Evolutionary conservation across 208 protist genomes (phyloP).

Genomic region (Crithidia mellificae): DNA sequence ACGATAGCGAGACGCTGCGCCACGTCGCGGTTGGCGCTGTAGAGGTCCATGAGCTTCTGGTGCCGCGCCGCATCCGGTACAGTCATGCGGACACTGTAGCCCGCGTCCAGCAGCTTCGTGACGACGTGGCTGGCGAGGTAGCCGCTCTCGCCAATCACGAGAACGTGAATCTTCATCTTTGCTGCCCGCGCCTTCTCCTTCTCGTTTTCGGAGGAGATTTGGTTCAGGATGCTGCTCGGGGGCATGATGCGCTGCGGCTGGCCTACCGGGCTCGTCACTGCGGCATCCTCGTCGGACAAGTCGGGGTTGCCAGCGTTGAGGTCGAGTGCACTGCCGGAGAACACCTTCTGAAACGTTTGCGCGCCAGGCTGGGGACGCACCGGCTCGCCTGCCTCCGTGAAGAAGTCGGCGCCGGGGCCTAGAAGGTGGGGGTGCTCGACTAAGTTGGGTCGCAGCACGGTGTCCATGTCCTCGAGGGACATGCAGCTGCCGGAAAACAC

Average conservation of each 20-base stretch:
- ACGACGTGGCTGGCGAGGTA: conserved; percentile 88
- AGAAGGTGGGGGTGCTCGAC: conserved; percentile 80
- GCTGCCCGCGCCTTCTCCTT: conserved; percentile 65
- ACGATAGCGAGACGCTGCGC: conserved; percentile 69
- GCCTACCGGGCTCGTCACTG: conserved; percentile 17
- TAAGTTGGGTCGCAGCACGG: conserved; percentile 63
- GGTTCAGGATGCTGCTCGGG: conserved; percentile 79
- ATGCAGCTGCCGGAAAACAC: conserved; percentile 90
- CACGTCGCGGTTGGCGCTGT: conserved; percentile 51
- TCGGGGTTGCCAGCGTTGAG: conserved; percentile 82
- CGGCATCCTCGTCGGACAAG: conserved; percentile 58
- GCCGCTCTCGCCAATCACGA: conserved; percentile 86
- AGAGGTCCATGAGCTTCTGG: conserved; percentile 77
- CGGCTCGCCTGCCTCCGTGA: conserved; percentile 83
- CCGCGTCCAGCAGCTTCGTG: conserved; percentile 80
- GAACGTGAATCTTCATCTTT: conserved; percentile 82
- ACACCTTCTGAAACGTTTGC: conserved; percentile 86
- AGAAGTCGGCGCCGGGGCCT: conserved; percentile 86
- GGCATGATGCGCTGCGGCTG: conserved; percentile 35
- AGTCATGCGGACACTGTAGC: conserved; percentile 86
- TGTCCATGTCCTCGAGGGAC: conserved; percentile 90
- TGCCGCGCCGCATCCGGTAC: conserved; percentile 51
- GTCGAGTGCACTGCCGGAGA: conserved; percentile 87
- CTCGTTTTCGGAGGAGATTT: conserved; percentile 79
- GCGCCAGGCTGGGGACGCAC: conserved; percentile 78